Evolutionary conservation across 306 rosid genomes (phyloP).

Genomic region (Lupinus albus): DNA sequence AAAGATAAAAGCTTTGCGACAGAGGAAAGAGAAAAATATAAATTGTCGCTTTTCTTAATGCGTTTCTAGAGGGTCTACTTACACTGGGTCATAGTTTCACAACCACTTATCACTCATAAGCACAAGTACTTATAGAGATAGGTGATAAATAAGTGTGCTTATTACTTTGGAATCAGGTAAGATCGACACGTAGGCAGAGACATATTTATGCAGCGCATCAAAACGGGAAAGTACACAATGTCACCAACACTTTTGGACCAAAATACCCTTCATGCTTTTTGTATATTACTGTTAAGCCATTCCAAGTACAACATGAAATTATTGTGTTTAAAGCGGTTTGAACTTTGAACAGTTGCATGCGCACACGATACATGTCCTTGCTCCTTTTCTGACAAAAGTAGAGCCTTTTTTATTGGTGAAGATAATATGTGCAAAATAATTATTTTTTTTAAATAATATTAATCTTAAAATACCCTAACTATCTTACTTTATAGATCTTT

Average conservation of each 20-base stretch:
- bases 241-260: background rate
- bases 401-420: background rate
- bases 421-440: no score
- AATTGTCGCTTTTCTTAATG: constrained; percentile 67
- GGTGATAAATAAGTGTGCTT: rapidly evolving
- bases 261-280: background rate
- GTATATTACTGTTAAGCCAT: background rate
- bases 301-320: background rate
- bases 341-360: background rate
- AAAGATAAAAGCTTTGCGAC: constrained; percentile 40
- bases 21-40: constrained; percentile 16
- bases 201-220: constrained; percentile 1
- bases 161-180: constrained; percentile 35
- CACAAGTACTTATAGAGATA: constrained; percentile 17
- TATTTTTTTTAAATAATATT: no score
- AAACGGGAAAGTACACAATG: constrained; percentile 5
- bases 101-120: constrained; percentile 42
- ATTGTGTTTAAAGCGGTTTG: background rate
- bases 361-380: background rate
- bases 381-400: background rate
- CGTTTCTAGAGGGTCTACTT: constrained; percentile 41
- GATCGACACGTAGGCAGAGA: constrained; percentile 34
- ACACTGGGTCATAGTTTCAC: constrained; percentile 2
- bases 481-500: no score
- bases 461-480: no score